These are phyloP conservation scores for Ricinus communis DNA, from an alignment of 345 rosid species.

Conservation along the genomic window DNA sequence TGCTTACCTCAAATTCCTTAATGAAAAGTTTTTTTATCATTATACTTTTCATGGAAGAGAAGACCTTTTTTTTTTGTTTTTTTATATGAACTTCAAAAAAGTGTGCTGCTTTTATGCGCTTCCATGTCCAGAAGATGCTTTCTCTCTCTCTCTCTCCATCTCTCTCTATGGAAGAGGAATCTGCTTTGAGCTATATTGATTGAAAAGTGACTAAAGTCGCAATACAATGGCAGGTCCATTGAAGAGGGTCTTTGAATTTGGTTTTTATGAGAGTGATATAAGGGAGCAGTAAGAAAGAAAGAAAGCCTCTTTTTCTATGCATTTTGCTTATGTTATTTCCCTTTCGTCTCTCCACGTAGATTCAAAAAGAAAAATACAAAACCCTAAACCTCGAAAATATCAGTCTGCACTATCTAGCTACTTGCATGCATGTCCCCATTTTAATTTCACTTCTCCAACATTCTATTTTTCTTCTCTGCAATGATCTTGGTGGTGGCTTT, in stretches of 20 bases:
- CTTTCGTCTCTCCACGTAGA: conserved; percentile 3
- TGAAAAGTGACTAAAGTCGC: conserved; percentile 48
- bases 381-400: neutral
- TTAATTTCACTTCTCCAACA: no score
- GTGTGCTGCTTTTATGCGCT: conserved; percentile 37
- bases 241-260: conserved; percentile 19
- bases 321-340: conserved; percentile 20
- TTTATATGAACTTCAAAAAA: conserved; percentile 28
- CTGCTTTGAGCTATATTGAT: conserved; percentile 37
- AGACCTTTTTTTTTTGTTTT: neutral
- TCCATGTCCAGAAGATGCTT: conserved; percentile 54
- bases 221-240: conserved; percentile 30
- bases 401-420: neutral
- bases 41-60: conserved; percentile 37
- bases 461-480: no score
- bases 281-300: neutral
- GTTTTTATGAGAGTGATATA: conserved; percentile 13
- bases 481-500: no score
- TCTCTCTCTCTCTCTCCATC: neutral
- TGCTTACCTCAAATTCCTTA: conserved; percentile 39
- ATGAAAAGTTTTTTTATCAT: conserved; percentile 48
- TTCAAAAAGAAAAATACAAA: no score
- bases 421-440: no score
- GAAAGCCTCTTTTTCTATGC: conserved; percentile 32
- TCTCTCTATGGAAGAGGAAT: conserved; percentile 27